These are phyloP conservation scores for Candida vaughaniae DNA, from an alignment of 805 yeast genomes.

Conservation along the genomic window DNA sequence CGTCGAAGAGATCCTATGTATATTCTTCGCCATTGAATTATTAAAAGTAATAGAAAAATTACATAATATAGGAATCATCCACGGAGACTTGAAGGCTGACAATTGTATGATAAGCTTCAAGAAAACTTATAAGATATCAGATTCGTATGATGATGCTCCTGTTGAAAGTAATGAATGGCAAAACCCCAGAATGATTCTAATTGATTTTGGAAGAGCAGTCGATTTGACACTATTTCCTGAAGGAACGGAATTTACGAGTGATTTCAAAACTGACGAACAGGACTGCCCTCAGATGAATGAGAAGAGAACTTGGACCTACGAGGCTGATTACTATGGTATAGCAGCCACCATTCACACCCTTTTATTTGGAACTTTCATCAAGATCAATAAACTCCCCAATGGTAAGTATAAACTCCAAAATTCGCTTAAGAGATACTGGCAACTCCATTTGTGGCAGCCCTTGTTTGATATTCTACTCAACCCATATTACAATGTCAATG, in stretches of 20 bases:
- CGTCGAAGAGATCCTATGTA: constrained; percentile 61
- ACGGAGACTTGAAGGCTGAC: constrained; percentile 84
- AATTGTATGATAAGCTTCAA: constrained; percentile 74
- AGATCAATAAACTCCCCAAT: constrained; percentile 27
- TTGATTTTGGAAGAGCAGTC: constrained; percentile 81
- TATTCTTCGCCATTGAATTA: constrained; percentile 65
- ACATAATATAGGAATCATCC: constrained; percentile 69
- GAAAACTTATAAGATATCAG: constrained; percentile 5
- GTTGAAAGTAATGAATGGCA: constrained; percentile 46
- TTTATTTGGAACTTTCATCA: constrained; percentile 68
- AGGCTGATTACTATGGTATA: constrained; percentile 80
- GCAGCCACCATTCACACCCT: constrained; percentile 73
- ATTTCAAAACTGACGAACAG: constrained; percentile 61
- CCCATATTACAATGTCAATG: constrained; percentile 36
- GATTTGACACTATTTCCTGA: constrained; percentile 59
- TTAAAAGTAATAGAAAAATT: constrained; percentile 56
- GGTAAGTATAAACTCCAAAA: constrained; percentile 38
- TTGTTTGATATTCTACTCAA: constrained; percentile 66
- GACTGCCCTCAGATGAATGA: constrained; percentile 73
- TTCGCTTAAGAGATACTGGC: constrained; percentile 73
- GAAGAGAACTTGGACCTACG: constrained; percentile 66
- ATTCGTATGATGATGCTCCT: constrained; percentile 7
- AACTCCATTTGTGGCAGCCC: constrained; percentile 64
- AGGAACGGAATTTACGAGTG: constrained; percentile 52
- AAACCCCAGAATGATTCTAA: constrained; percentile 55